These are phyloP conservation scores for Macaranga tanarius DNA, from an alignment of 441 rosid species.

Conservation along the genomic window DNA sequence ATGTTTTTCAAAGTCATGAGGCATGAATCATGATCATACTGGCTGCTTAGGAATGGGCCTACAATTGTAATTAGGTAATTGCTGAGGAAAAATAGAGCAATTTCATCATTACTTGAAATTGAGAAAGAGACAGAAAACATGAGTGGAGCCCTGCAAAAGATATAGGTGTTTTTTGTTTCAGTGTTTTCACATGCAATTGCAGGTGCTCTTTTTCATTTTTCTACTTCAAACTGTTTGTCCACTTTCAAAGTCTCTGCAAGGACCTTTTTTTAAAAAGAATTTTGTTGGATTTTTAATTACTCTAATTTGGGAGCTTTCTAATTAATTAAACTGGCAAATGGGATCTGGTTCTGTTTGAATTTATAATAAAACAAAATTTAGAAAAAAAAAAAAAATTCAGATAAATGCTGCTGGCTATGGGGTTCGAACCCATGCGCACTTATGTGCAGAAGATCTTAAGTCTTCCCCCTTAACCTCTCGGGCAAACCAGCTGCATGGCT, in stretches of 20 bases:
- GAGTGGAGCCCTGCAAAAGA: neutral
- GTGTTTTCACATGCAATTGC: conserved; percentile 13
- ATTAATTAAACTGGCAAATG: too few species aligned
- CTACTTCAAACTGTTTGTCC: neutral
- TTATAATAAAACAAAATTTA: too few species aligned
- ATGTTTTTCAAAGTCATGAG: too few species aligned
- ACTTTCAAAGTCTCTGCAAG: neutral
- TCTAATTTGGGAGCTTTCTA: too few species aligned
- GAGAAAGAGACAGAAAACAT: neutral
- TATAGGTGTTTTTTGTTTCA: neutral
- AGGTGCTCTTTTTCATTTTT: neutral
- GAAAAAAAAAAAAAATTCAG: too few species aligned
- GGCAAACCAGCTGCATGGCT: conserved; percentile 61
- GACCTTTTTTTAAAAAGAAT: too few species aligned
- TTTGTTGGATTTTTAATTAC: neutral
- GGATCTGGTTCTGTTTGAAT: too few species aligned
- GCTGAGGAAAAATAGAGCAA: neutral
- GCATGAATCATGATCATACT: too few species aligned
- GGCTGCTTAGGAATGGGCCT: neutral
- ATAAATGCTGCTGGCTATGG: conserved; percentile 67
- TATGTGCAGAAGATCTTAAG: conserved; percentile 94
- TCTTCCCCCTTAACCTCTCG: conserved; percentile 98
- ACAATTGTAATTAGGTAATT: neutral
- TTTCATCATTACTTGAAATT: neutral
- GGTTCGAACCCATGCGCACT: conserved; percentile 99